Conservation (phyloP, 768 basidiomycete genomes). For the Scleroderma citrinum region DNA sequence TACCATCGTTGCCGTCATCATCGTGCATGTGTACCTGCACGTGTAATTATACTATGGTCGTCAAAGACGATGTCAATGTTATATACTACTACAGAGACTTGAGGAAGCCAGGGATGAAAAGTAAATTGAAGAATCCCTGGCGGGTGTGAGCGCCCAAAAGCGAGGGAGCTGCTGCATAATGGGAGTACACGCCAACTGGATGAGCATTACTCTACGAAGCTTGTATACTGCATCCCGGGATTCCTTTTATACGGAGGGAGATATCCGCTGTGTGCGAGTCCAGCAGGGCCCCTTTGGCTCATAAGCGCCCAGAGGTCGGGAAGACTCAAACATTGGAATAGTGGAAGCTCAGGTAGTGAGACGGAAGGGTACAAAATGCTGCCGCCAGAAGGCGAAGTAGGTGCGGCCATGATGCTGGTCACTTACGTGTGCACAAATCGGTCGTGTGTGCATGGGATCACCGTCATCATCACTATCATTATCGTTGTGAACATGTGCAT, state of each 20-base stretch:
- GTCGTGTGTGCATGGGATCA: no score
- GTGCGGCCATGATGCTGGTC: slow-evolving; percentile 5
- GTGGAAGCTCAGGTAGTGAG: slow-evolving; percentile 10
- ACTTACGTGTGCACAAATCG: no score
- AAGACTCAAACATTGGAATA: background rate
- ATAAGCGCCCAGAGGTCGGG: slow-evolving; percentile 17
- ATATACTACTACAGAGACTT: slow-evolving; percentile 41
- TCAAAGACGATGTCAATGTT: slow-evolving; percentile 71
- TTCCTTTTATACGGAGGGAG: slow-evolving; percentile 59
- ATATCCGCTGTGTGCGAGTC: slow-evolving; percentile 76
- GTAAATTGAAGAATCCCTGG: slow-evolving; percentile 84
- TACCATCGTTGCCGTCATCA: no score
- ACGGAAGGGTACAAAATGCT: slow-evolving; percentile 8
- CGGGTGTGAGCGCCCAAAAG: slow-evolving; percentile 5
- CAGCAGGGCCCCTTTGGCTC: slow-evolving; percentile 47
- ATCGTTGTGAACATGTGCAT: no score
- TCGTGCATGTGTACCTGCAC: slow-evolving; percentile 70
- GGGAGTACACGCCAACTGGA: slow-evolving; percentile 63
- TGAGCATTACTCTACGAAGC: slow-evolving; percentile 80
- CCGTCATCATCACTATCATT: no score
- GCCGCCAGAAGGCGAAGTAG: background rate
- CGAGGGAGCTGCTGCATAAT: background rate
- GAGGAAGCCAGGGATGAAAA: slow-evolving; percentile 76
- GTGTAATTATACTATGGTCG: slow-evolving; percentile 84
- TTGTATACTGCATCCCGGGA: slow-evolving; percentile 72